A percentile compares a stretch with the other conserved stretches of the same genome.
Evolutionary conservation across 805 yeast species (phyloP).

Genomic region (Ogataea sp.): DNA sequence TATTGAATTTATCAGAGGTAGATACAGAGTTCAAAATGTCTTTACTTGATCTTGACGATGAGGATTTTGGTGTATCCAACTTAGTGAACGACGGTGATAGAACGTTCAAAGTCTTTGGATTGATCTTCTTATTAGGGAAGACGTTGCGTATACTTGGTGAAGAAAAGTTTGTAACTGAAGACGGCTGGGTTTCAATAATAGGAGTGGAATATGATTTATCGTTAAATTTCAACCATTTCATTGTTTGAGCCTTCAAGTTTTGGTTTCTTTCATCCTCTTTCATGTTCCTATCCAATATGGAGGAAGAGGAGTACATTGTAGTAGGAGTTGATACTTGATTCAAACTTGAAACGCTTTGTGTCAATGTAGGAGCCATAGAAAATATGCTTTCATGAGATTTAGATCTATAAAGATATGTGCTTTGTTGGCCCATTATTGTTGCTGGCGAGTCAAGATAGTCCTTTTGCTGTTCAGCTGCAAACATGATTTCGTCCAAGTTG

Average conservation of each 20-base stretch:
- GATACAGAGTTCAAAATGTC: background rate
- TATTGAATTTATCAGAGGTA: background rate
- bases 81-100: too few species aligned
- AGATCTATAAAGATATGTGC: conserved; percentile 6
- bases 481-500: conserved; percentile 2
- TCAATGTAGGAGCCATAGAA: conserved; percentile 1
- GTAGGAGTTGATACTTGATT: background rate
- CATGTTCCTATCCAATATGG: background rate
- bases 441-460: background rate
- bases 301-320: background rate
- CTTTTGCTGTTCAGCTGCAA: background rate
- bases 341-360: background rate
- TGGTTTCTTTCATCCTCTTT: background rate
- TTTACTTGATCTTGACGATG: background rate
- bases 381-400: conserved; percentile 24
- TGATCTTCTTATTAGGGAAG: too few species aligned
- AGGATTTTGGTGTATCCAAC: background rate
- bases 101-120: too few species aligned
- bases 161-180: background rate
- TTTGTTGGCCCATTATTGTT: conserved; percentile 3
- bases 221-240: conserved; percentile 17
- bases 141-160: too few species aligned
- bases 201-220: background rate
- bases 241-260: conserved; percentile 17
- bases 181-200: background rate